Conservation (phyloP, 495 filamentous ascomycete species). For the Aspergillus cristatus region DNA sequence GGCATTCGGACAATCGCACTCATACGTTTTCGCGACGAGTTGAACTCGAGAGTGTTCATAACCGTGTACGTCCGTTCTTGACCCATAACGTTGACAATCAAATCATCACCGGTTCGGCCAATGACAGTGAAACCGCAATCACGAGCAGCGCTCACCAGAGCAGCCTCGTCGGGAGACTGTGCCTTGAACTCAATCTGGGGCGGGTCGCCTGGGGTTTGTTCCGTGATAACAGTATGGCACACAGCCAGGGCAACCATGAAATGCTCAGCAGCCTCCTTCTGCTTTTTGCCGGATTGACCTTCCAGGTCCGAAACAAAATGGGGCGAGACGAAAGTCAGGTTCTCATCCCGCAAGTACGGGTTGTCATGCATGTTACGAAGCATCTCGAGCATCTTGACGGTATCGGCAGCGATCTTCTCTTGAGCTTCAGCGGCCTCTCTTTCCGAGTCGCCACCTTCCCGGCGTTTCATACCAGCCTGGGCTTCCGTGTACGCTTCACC, state of each 20-base stretch:
- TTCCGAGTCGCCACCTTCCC: conserved; percentile 78
- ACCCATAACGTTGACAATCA: conserved; percentile 80
- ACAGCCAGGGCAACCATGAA: conserved; percentile 96
- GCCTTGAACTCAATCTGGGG: conserved; percentile 93
- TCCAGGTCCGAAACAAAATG: conserved; percentile 75
- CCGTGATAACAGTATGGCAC: conserved; percentile 93
- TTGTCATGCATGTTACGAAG: conserved; percentile 77
- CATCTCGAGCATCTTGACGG: conserved; percentile 57
- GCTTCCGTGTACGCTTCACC: conserved; percentile 98
- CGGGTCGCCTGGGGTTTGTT: conserved; percentile 76
- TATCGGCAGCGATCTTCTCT: conserved; percentile 72
- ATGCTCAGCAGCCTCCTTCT: conserved; percentile 65
- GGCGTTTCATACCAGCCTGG: conserved; percentile 86
- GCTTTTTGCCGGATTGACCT: conserved; percentile 67
- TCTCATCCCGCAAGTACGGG: conserved; percentile 81
- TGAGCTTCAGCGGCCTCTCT: conserved; percentile 62
- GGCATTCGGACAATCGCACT: conserved; percentile 97
- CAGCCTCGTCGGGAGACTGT: conserved; percentile 95
- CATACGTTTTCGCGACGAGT: conserved; percentile 95
- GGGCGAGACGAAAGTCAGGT: conserved; percentile 85
- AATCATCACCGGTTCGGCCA: conserved; percentile 64
- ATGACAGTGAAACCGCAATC: conserved; percentile 96
- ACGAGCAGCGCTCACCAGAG: conserved; percentile 84
- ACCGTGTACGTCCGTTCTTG: conserved; percentile 76
- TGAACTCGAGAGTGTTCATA: conserved; percentile 95